Evolutionary conservation across 192 early-diverging fungal genomes (phyloP).

Genomic region (Mortierella alpina): DNA sequence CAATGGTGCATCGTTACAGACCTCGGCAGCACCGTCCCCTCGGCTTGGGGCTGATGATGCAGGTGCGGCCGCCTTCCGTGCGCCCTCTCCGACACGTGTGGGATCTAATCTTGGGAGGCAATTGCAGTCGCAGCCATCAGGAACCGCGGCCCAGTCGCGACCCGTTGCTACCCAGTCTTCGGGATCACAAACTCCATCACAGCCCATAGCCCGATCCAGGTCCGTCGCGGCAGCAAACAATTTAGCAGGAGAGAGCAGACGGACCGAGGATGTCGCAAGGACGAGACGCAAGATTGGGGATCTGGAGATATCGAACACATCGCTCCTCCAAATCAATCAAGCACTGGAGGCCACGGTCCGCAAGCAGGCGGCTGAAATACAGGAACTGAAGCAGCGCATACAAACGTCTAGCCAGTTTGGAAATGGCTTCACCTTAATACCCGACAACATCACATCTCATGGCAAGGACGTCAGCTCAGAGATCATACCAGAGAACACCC

Average conservation of each 20-base stretch:
- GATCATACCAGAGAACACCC: neutral
- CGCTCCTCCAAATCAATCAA: constrained; percentile 60
- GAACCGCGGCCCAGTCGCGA: neutral
- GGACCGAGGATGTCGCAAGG: constrained; percentile 34
- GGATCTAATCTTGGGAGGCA: no score
- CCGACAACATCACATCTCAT: constrained; percentile 7
- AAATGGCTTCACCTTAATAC: constrained; percentile 19
- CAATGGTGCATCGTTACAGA: neutral
- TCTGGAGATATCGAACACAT: constrained; percentile 67
- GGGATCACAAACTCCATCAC: constrained; percentile 12
- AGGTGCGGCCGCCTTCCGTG: no score
- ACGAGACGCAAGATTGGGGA: constrained; percentile 60
- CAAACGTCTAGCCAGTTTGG: constrained; percentile 46
- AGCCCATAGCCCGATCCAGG: neutral
- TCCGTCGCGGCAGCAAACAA: constrained; percentile 25
- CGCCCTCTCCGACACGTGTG: neutral
- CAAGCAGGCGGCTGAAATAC: constrained; percentile 61
- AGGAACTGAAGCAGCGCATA: constrained; percentile 56
- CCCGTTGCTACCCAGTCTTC: neutral
- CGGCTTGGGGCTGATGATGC: no score
- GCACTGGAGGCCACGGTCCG: constrained; percentile 62
- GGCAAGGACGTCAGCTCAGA: neutral
- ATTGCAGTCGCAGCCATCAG: no score
- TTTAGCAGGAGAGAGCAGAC: constrained; percentile 32
- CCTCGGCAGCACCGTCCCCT: neutral